Base-by-base conservation (phyloP, 2,329 filamentous ascomycete species). In the Pseudodiploospora longispora region DNA sequence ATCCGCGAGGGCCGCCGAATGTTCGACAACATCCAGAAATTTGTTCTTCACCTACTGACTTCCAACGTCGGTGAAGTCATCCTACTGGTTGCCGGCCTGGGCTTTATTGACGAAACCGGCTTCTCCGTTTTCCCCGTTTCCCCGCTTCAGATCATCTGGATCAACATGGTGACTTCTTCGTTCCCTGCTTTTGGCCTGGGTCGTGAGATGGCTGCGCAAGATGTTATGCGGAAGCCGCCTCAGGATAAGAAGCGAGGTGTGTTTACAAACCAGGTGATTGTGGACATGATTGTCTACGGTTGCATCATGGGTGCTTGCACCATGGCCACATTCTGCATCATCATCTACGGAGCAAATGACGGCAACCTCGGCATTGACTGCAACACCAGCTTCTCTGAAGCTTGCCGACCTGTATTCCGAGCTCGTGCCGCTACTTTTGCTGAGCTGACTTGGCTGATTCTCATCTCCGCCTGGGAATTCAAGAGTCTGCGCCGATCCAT, bases 11-110 rank as follows among this genome's bases (percentile, higher is more conserved):
- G 87, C 10, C 78, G 87, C 10, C 77, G 87, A 53, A 88, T 91
- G 72, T 91, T 90, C 59, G 85, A 91, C 63, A 93, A 93, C 58
- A 89, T 93, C 51, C 85, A 93, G 57, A 91, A 91, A 56, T 93
- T 93, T 57, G 82, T 93, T 37, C 72, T 93, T 36, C 87, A 89
- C 60, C 67, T 93, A 33, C 74, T 94, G 31, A 80, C 82, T 1
- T 82, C 87, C 60, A 94, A 95, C 59, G 83, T 94, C 36, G 87
- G 85, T 31, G 85, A 94, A 59, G 89, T 90, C 6, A 82, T 86
- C 49, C 82, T 87, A 1, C 72, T 95, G 10, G 79, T 95, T 28
- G 82, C 88, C 34, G 89, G 89, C 42, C 78, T 95, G 4, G 84
- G 74, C 0, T 94, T 95, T 68, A 85, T 88, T 56, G 89, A 95